Conservation (phyloP, 805 yeast species). For the Sugiyamaella smithiae region DNA sequence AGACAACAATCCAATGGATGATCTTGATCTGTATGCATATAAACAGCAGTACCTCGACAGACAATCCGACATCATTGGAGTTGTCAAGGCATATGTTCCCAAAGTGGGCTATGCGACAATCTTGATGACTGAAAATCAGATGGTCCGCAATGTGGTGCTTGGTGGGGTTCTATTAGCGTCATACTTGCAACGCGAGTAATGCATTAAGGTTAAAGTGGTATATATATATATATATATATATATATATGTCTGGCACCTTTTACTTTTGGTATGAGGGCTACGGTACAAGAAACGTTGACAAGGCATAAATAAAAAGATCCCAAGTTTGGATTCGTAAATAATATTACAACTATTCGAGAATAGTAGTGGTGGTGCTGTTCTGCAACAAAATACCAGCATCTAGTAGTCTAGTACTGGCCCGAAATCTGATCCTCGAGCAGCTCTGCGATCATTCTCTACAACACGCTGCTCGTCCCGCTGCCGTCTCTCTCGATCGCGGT, state of each 20-base stretch:
- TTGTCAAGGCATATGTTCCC: conserved; percentile 88
- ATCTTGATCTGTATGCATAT: conserved; percentile 76
- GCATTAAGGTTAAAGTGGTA: too few species aligned
- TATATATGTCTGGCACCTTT: too few species aligned
- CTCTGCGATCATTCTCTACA: not conserved
- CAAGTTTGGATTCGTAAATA: too few species aligned
- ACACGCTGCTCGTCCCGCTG: conserved; percentile 5
- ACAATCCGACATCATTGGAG: conserved; percentile 73
- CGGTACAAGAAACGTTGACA: too few species aligned
- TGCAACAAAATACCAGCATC: not conserved
- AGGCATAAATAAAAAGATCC: too few species aligned
- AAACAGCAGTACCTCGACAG: conserved; percentile 75
- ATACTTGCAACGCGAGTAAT: conserved; percentile 54
- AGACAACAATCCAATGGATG: conserved; percentile 92
- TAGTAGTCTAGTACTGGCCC: conserved; percentile 24
- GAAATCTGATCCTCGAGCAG: conserved; percentile 17
- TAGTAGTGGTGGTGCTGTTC: too few species aligned
- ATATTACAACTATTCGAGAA: too few species aligned
- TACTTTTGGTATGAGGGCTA: too few species aligned
- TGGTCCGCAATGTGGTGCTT: conserved; percentile 73
- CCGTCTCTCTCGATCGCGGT: not conserved
- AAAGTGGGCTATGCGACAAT: conserved; percentile 88
- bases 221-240: too few species aligned
- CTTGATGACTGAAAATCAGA: conserved; percentile 81
- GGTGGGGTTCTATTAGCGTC: conserved; percentile 73